These are phyloP conservation scores for Aspergillus sp. DNA, from an alignment of 2,329 filamentous ascomycete species.

Conservation along the genomic window DNA sequence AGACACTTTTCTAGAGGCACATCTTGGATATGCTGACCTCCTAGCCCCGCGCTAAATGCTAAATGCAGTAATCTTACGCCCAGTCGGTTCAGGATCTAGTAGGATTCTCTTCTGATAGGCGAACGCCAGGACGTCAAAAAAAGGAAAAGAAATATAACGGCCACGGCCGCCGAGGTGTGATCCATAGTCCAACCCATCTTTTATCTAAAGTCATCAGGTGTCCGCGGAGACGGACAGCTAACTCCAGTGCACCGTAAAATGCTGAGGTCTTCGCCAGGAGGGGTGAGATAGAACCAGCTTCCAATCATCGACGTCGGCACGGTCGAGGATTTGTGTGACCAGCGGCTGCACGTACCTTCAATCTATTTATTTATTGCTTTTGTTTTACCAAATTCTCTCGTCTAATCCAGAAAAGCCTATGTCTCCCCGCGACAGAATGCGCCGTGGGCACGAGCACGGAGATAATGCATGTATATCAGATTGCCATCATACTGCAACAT, in stretches of 20 bases:
- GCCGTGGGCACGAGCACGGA: not conserved
- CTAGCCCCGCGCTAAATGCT: constrained; percentile 12
- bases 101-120: not conserved
- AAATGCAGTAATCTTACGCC: constrained; percentile 9
- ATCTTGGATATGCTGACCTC: constrained; percentile 3
- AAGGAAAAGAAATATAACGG: constrained; percentile 7
- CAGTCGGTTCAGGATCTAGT: constrained; percentile 3
- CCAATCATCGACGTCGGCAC: not conserved
- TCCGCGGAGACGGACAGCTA: not conserved
- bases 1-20: constrained; percentile 13
- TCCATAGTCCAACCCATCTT: too few relatives aligned
- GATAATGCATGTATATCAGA: not conserved
- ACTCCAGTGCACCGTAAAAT: not conserved
- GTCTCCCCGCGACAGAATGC: not conserved
- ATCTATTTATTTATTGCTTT: not conserved
- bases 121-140: not conserved
- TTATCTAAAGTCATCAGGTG: not conserved
- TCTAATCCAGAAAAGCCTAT: not conserved
- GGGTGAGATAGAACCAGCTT: not conserved
- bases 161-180: not conserved
- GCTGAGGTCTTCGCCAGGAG: not conserved
- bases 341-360: not conserved
- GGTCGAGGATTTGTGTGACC: not conserved
- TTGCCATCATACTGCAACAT: not conserved
- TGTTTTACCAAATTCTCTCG: not conserved